Evolutionary conservation across 2,329 filamentous ascomycete species (phyloP), one percentile per base, ranked within the genome.

Genomic region (Botryotinia globosa): DNA sequence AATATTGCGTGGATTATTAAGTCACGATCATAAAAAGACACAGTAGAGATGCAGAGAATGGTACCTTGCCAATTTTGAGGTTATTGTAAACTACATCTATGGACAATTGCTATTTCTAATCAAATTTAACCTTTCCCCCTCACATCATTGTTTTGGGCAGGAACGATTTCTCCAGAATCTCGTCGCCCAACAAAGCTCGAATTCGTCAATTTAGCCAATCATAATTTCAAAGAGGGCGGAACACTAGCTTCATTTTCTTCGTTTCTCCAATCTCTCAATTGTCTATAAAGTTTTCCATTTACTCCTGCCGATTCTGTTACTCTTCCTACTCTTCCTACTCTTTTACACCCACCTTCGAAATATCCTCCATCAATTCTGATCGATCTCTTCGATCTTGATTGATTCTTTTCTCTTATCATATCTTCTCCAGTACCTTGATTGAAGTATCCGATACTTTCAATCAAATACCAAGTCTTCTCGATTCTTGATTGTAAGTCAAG

Each of bases 401-500:
- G 45, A 54, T 54, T 54, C 45, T n/a, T 65, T 14, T 20, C 9
- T 16, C 25, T 54, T 54, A 22, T 18, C 9, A 7, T 32, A 22
- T 6, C 34, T 67, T 54, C 32, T 39, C 34, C 9, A 16, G 22
- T 12, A 54, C 34, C 7, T 39, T 54, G 64, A 25, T 66, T 29
- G 45, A 54, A 54, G 45, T 54, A 29, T 42, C 20, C 25, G 63
- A 66, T 39, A 54, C 63, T 54, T 39, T 66, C 45, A 39, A 66
- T 66, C 32, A 22, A 29, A 39, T 29, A 37, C 14, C 32, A 22
- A 18, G 37, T 54, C 22, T 29, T 54, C 16, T 29, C 25, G 5
- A 37, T 66, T 54, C 45, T 66, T 54, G 64, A 66, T 39, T 42
- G 64, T 54, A 67, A 54, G 45, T 67, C 34, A 67, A 51, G 5